Percentiles rank a stretch among this genome's conserved stretches.
phyloP scores from a whole-genome alignment of 176 grass and related monocot species.

The Stipa capillata region DNA sequence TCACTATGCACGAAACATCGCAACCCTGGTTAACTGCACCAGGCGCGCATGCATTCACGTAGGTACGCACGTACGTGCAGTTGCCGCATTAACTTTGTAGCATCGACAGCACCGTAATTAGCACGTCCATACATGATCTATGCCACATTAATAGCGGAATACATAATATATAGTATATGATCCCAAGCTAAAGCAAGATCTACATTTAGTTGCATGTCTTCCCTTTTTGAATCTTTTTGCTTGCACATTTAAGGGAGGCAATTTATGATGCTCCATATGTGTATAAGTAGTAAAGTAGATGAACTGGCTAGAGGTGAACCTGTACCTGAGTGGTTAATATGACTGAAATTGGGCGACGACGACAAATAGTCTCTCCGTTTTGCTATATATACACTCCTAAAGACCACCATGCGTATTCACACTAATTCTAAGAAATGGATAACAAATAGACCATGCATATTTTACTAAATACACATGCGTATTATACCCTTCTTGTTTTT shows the following conservation, averaged over 20 bases:
- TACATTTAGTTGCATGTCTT: background rate
- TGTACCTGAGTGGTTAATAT: background rate
- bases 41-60: background rate
- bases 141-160: constrained; percentile 18
- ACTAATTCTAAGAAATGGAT: too few relatives aligned
- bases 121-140: constrained; percentile 12
- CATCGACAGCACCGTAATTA: background rate
- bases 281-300: background rate
- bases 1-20: background rate
- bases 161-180: too few relatives aligned
- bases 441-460: too few relatives aligned
- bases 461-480: too few relatives aligned
- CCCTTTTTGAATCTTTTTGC: background rate
- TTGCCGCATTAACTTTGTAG: background rate
- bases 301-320: background rate
- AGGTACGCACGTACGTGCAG: background rate
- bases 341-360: background rate
- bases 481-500: too few relatives aligned
- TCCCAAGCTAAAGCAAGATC: constrained; percentile 30
- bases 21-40: background rate
- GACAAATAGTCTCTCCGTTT: too few relatives aligned
- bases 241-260: background rate
- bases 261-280: background rate
- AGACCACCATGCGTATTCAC: too few relatives aligned
- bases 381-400: too few relatives aligned